These are phyloP conservation scores for Persicaria maculosa DNA, from an alignment of 148 eudicot genomes.

Conservation along the genomic window DNA sequence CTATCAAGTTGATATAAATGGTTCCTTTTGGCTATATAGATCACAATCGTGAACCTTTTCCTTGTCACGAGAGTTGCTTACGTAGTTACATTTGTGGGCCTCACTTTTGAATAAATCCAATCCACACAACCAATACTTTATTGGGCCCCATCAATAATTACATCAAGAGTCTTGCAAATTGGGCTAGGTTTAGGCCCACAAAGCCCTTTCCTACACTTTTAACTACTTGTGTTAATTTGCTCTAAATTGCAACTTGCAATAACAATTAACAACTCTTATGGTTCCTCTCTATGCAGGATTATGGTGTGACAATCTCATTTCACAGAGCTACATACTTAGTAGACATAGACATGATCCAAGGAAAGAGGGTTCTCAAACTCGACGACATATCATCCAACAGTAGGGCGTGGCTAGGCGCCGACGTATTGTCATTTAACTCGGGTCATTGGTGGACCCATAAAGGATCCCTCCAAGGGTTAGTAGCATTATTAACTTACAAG, in stretches of 20 bases:
- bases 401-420: constrained; percentile 62
- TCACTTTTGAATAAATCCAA: too few relatives aligned
- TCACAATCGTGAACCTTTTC: not conserved
- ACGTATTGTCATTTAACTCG: constrained; percentile 73
- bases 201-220: not conserved
- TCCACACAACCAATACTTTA: not conserved
- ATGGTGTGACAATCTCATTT: constrained; percentile 60
- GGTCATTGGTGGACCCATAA: constrained; percentile 97
- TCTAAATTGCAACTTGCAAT: not conserved
- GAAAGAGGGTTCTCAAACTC: constrained; percentile 60
- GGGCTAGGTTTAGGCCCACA: constrained; percentile 1
- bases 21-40: not conserved
- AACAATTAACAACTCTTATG: not conserved
- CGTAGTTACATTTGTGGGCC: not conserved
- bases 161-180: not conserved
- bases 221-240: not conserved
- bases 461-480: constrained; percentile 88
- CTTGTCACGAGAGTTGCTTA: not conserved
- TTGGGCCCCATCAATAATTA: constrained; percentile 1
- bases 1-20: not conserved
- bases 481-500: not conserved
- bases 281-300: constrained; percentile 47
- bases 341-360: constrained; percentile 66
- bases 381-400: constrained; percentile 72
- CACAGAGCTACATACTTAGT: constrained; percentile 77